A percentile compares a stretch with the other conserved stretches of the same genome.
phyloP scores from a whole-genome alignment of 1,284 basidiomycete genomes.

The Ganoderma meredithae region DNA sequence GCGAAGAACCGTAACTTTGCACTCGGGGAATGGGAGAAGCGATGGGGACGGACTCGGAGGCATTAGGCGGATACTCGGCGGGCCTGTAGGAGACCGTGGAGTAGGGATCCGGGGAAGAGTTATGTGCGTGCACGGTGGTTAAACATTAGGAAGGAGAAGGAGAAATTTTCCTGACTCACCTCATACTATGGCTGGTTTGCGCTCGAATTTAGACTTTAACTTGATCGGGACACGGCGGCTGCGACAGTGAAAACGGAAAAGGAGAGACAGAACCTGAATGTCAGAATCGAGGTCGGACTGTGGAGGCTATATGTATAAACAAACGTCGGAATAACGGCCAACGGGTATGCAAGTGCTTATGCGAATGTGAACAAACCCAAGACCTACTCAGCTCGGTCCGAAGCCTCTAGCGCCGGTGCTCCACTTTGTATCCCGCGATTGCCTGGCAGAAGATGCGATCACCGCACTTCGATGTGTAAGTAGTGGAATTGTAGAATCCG shows the following conservation, averaged over 20 bases:
- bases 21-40: not conserved
- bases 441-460: too few species aligned
- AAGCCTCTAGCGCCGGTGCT: not conserved
- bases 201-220: not conserved
- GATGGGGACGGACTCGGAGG: not conserved
- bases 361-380: not conserved
- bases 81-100: not conserved
- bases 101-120: not conserved
- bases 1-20: not conserved
- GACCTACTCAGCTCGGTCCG: not conserved
- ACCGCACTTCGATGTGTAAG: too few species aligned
- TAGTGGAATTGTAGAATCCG: too few species aligned
- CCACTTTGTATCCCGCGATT: too few species aligned
- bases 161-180: not conserved
- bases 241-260: not conserved
- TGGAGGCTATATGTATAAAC: not conserved
- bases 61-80: not conserved
- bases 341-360: not conserved
- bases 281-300: not conserved
- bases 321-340: not conserved
- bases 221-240: not conserved
- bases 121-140: too few species aligned
- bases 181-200: not conserved
- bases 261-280: not conserved
- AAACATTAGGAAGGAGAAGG: not conserved